Percentiles rank a stretch among this genome's conserved stretches.
Conservation (phyloP, 345 rosid genomes). For the Pelargonium nanum region DNA sequence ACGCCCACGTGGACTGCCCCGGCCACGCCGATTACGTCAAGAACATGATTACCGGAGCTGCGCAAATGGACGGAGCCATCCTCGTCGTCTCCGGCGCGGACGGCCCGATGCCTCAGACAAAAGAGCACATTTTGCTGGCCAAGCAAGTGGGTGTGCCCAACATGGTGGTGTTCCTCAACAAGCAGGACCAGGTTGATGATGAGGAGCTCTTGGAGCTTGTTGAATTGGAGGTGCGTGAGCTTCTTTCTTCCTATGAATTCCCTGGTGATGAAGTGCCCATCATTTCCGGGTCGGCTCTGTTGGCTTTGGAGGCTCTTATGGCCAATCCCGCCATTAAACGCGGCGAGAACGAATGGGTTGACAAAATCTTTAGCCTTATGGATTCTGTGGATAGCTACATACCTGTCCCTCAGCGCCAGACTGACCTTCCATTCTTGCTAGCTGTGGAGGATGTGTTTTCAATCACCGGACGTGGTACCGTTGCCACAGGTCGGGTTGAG, state of each 20-base stretch:
- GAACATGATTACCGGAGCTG: slow-evolving; percentile 45
- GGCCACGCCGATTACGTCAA: slow-evolving; percentile 47
- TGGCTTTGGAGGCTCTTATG: slow-evolving; percentile 19
- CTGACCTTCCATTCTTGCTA: slow-evolving; percentile 18
- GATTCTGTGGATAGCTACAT: slow-evolving; percentile 19
- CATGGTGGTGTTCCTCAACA: slow-evolving; percentile 23
- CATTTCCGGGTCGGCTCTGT: slow-evolving; percentile 15
- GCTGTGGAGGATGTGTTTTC: slow-evolving; percentile 20
- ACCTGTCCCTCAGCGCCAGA: slow-evolving; percentile 18
- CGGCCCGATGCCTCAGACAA: slow-evolving; percentile 48
- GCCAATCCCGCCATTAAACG: slow-evolving; percentile 17
- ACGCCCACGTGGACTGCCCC: slow-evolving; percentile 45
- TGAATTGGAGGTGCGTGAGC: slow-evolving; percentile 20
- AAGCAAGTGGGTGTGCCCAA: slow-evolving; percentile 23
- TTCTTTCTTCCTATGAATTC: slow-evolving; percentile 19
- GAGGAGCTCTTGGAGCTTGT: slow-evolving; percentile 21
- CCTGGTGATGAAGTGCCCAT: slow-evolving; percentile 21
- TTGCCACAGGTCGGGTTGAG: slow-evolving; percentile 22
- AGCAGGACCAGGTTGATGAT: slow-evolving; percentile 22
- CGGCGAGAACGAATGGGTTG: slow-evolving; percentile 18
- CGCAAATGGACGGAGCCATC: slow-evolving; percentile 47
- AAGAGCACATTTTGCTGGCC: slow-evolving; percentile 42
- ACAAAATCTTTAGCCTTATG: slow-evolving; percentile 19
- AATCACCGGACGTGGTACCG: slow-evolving; percentile 21
- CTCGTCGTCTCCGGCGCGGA: slow-evolving; percentile 44